A percentile compares a stretch with the other conserved stretches of the same genome.
phyloP scores from a whole-genome alignment of 1,139 yeast species.

The Yamadazyma blattariae region DNA sequence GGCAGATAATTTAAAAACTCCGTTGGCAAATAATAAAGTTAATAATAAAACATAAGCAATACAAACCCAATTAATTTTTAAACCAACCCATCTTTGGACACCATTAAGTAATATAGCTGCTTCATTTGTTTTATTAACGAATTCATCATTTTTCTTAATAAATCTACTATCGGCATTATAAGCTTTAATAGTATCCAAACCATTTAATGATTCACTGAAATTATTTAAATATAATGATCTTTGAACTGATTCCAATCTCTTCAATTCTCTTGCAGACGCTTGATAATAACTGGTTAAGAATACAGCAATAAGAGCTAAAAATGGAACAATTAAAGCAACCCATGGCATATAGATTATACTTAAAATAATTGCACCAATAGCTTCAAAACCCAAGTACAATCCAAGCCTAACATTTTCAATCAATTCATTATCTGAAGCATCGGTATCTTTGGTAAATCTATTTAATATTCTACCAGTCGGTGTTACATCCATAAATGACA shows the following conservation, averaged over 20 bases:
- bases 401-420: slow-evolving; percentile 57
- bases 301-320: slow-evolving; percentile 45
- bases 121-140: slow-evolving; percentile 65
- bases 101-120: slow-evolving; percentile 68
- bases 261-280: slow-evolving; percentile 37
- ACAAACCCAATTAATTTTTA: slow-evolving; percentile 60
- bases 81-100: slow-evolving; percentile 77
- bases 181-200: slow-evolving; percentile 68
- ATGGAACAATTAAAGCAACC: slow-evolving; percentile 36
- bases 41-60: slow-evolving; percentile 46
- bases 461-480: slow-evolving; percentile 61
- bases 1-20: slow-evolving; percentile 61
- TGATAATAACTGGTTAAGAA: slow-evolving; percentile 58
- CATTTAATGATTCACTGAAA: slow-evolving; percentile 72
- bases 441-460: slow-evolving; percentile 78
- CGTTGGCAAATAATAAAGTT: slow-evolving; percentile 61
- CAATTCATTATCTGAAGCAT: slow-evolving; percentile 73
- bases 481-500: slow-evolving; percentile 59
- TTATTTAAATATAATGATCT: slow-evolving; percentile 50
- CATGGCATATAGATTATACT: slow-evolving; percentile 71
- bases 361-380: slow-evolving; percentile 61
- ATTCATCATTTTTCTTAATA: slow-evolving; percentile 42
- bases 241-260: slow-evolving; percentile 41
- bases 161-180: slow-evolving; percentile 53
- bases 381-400: slow-evolving; percentile 48